Evolutionary conservation across 1,284 basidiomycete genomes (phyloP).

Genomic region (Ustilago crameri): DNA sequence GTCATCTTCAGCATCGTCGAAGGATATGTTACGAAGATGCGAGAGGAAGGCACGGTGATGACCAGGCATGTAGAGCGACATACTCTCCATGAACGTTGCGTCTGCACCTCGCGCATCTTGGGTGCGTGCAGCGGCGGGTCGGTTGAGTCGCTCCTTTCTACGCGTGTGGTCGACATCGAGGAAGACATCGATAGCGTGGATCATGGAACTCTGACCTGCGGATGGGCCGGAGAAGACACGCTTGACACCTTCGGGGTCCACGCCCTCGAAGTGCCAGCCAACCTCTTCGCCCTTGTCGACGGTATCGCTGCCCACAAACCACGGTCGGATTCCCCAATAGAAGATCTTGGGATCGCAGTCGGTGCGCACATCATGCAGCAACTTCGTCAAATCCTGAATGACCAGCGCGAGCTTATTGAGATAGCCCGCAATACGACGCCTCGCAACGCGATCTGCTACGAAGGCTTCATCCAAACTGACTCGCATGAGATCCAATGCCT

Average conservation of each 20-base stretch:
- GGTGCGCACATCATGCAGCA: slow-evolving; percentile 72
- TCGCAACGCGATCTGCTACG: slow-evolving; percentile 82
- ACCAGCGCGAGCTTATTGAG: slow-evolving; percentile 76
- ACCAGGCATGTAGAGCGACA: slow-evolving; percentile 57
- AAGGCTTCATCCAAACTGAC: slow-evolving; percentile 90
- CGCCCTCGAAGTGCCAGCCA: slow-evolving; percentile 84
- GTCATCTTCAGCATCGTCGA: slow-evolving; percentile 35
- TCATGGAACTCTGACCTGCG: slow-evolving; percentile 87
- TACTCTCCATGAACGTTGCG: slow-evolving; percentile 64
- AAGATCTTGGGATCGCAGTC: slow-evolving; percentile 83
- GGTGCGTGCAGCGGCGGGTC: slow-evolving; percentile 13
- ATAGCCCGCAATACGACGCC: slow-evolving; percentile 71
- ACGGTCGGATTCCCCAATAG: slow-evolving; percentile 86
- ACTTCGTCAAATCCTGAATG: slow-evolving; percentile 71
- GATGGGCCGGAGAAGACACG: slow-evolving; percentile 79
- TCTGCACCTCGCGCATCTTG: slow-evolving; percentile 37
- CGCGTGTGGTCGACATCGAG: slow-evolving; percentile 79
- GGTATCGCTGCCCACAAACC: slow-evolving; percentile 88
- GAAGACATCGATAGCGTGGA: slow-evolving; percentile 90
- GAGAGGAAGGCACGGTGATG: slow-evolving; percentile 84
- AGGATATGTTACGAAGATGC: slow-evolving; percentile 73
- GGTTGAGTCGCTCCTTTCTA: slow-evolving; percentile 37
- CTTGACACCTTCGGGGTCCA: slow-evolving; percentile 71
- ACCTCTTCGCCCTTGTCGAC: slow-evolving; percentile 55
- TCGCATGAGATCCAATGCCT: slow-evolving; percentile 86